These are phyloP conservation scores for Paraphoma chrysanthemicola DNA, from an alignment of 2,329 filamentous ascomycete species.

Conservation along the genomic window DNA sequence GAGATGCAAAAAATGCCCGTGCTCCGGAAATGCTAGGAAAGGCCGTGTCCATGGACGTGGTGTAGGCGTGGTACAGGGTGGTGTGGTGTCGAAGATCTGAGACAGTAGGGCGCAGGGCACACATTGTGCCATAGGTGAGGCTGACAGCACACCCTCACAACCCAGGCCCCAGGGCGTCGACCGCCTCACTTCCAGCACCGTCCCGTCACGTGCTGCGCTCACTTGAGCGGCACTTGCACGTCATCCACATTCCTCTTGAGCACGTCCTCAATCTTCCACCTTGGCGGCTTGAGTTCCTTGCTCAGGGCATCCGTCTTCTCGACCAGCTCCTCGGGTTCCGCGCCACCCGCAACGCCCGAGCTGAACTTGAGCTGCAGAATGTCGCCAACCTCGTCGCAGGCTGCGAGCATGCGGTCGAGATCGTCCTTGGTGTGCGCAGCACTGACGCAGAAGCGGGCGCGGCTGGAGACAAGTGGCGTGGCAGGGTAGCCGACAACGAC, in stretches of 20 bases:
- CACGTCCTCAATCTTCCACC: slow-evolving; percentile 81
- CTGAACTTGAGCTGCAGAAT: slow-evolving; percentile 95
- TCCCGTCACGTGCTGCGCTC: slow-evolving; percentile 33
- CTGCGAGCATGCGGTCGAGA: slow-evolving; percentile 84
- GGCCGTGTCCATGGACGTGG: not conserved
- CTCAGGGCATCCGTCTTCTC: slow-evolving; percentile 62
- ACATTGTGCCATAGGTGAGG: not conserved
- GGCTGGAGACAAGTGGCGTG: slow-evolving; percentile 91
- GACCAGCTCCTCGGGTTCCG: slow-evolving; percentile 77
- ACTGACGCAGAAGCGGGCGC: slow-evolving; percentile 94
- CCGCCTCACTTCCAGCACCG: not conserved
- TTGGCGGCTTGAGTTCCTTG: slow-evolving; percentile 67
- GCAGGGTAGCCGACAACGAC: slow-evolving; percentile 98
- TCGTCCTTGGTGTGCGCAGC: slow-evolving; percentile 98
- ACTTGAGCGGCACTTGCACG: slow-evolving; percentile 74
- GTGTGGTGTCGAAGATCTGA: not conserved
- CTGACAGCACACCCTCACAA: not conserved
- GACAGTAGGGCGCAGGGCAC: not conserved
- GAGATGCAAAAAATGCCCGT: not conserved
- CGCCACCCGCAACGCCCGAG: slow-evolving; percentile 90
- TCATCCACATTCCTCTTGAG: slow-evolving; percentile 77
- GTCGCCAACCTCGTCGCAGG: slow-evolving; percentile 92
- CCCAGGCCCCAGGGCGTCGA: not conserved
- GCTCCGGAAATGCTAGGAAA: not conserved
- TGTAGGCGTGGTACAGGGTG: not conserved